Evolutionary conservation across 1,284 basidiomycete genomes (phyloP), one percentile per base, ranked within the genome.

Genomic region (Apiotrichum sp.): DNA sequence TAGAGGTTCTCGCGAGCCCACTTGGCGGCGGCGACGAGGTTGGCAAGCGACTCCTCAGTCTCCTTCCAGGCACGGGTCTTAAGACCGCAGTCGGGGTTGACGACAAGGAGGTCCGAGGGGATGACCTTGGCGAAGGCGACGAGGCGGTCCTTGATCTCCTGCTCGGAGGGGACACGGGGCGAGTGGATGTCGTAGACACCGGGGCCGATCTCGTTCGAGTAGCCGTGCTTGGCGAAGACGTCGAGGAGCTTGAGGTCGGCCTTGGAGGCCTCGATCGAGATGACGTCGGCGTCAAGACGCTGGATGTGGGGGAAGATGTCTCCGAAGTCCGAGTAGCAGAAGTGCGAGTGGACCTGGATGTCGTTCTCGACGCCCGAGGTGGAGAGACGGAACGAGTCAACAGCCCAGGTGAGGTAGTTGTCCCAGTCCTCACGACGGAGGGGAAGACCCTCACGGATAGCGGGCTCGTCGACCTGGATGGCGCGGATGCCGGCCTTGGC

Each of bases 111-210:
- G 61, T 86, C 82, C 66, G 82, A 81, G 61, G 88, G 85, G 67
- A 95, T 84, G 70, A 88, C 86, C 59, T 80, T 79, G 67, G 89
- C 84, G 83, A 95, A 93, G 64, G 85, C 79, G 77, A 84, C 83
- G 77, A 98, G 83, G 71, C 93, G 89, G 69, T 95, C 87, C 80
- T 87, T 87, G 81, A 98, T 95, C 82, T 99, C 96, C 77, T 93
- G 84, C 70, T 86, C 84, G 59, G 85, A 81, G 55, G 96, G 96
- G 62, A 99, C 90, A 85, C 96, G 93, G 65, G 95, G 95, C 68
- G 93, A 98, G 84, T 98, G 96, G 79, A 98, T 97, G 80, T 98
- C 95, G 77, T 95, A 96, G 72, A 93, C 90, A 85, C 93, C 95
- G 49, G 96, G 95, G 63, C 96, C 96, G 73, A 98, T 98, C 81